A percentile compares a stretch with the other conserved stretches of the same genome.
Evolutionary conservation across 805 yeast genomes (phyloP).

Genomic region (Candida pseudofarinosa): DNA sequence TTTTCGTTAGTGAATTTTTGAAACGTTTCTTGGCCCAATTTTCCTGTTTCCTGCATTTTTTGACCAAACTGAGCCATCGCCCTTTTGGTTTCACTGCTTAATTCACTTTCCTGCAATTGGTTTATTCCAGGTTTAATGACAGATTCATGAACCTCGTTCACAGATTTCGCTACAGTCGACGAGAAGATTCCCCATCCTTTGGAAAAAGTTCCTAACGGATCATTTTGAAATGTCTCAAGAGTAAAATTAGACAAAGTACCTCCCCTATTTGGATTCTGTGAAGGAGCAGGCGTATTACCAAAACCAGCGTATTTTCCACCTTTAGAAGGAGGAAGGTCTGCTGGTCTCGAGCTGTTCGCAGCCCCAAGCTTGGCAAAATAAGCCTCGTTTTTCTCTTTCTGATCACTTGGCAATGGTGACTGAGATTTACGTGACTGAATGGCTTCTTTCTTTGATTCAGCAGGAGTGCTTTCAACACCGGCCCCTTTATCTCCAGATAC

Average conservation of each 20-base stretch:
- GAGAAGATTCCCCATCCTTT: conserved; percentile 96
- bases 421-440: conserved; percentile 41
- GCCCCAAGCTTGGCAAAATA: conserved; percentile 80
- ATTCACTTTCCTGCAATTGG: conserved; percentile 71
- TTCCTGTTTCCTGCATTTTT: conserved; percentile 84
- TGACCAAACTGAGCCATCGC: conserved; percentile 98
- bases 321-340: conserved; percentile 80
- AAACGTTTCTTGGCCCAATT: conserved; percentile 66
- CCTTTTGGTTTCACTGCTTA: conserved; percentile 74
- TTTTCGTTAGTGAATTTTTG: conserved; percentile 50
- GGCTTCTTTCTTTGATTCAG: conserved; percentile 18
- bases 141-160: conserved; percentile 78
- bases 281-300: conserved; percentile 71
- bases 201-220: conserved; percentile 85
- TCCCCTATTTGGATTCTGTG: conserved; percentile 11
- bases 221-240: conserved; percentile 65
- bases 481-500: conserved; percentile 6
- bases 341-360: conserved; percentile 68
- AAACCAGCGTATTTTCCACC: conserved; percentile 93
- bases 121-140: conserved; percentile 90
- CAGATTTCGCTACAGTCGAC: conserved; percentile 76
- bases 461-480: conserved; percentile 4
- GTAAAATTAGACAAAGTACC: conserved; percentile 56
- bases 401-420: conserved; percentile 27
- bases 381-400: conserved; percentile 65